These are phyloP conservation scores for Ophiostoma novo-ulmi DNA, from an alignment of 2,329 filamentous ascomycete genomes.

Conservation along the genomic window DNA sequence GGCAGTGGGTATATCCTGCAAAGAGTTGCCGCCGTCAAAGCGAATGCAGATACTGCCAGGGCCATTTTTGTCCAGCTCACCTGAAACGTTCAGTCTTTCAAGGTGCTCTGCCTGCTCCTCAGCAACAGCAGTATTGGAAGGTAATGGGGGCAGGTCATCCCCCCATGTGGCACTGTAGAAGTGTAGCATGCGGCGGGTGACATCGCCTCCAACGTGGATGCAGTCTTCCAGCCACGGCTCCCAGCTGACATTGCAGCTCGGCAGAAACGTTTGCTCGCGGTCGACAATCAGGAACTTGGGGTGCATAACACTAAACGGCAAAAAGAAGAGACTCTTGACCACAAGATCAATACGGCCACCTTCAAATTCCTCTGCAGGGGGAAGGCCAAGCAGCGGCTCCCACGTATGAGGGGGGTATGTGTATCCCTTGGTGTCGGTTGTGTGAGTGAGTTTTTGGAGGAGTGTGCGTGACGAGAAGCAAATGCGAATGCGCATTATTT, in stretches of 20 bases:
- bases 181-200: slow-evolving; percentile 55
- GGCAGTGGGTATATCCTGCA: slow-evolving; percentile 40
- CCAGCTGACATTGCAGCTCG: slow-evolving; percentile 82
- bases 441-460: slow-evolving; percentile 70
- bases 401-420: slow-evolving; percentile 57
- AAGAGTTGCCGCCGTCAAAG: slow-evolving; percentile 14
- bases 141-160: slow-evolving; percentile 28
- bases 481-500: slow-evolving; percentile 58
- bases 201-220: slow-evolving; percentile 58
- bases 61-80: slow-evolving; percentile 22
- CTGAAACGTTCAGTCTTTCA: no score
- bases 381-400: slow-evolving; percentile 58
- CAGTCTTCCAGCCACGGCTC: slow-evolving; percentile 83
- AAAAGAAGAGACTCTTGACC: slow-evolving; percentile 73
- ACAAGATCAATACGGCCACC: slow-evolving; percentile 59
- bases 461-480: slow-evolving; percentile 71
- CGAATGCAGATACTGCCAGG: slow-evolving; percentile 24
- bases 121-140: neutral
- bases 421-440: slow-evolving; percentile 57
- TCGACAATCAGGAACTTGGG: slow-evolving; percentile 78
- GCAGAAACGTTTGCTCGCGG: slow-evolving; percentile 59
- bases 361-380: slow-evolving; percentile 46
- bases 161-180: slow-evolving; percentile 71
- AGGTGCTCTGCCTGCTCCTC: neutral
- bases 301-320: slow-evolving; percentile 81